A percentile compares a stretch with the other conserved stretches of the same genome.
Conservation (phyloP, 2,329 filamentous ascomycete species). For the Colletotrichum viniferum region DNA sequence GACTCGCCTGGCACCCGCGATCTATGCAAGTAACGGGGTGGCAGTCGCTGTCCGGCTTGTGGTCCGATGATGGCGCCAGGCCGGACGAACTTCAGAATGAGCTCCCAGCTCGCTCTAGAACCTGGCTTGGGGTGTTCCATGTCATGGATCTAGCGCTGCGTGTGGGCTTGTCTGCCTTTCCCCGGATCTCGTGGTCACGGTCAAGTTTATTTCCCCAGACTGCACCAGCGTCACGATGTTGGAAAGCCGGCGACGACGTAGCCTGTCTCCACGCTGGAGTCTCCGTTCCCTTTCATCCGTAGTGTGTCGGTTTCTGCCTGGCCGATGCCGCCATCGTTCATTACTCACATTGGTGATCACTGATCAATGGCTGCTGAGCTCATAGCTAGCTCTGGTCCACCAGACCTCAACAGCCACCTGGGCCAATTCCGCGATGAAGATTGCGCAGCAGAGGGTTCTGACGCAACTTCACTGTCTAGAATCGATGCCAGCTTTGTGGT, state of each 20-base stretch:
- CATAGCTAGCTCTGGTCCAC: neutral
- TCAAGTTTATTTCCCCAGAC: constrained; percentile 12
- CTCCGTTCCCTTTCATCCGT: neutral
- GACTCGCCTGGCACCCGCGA: neutral
- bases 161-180: neutral
- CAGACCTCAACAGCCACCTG: neutral
- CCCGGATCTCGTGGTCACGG: neutral
- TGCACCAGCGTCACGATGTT: neutral
- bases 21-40: neutral
- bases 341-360: neutral
- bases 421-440: neutral
- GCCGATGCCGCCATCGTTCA: neutral
- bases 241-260: neutral
- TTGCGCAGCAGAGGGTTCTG: neutral
- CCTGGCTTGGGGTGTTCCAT: neutral
- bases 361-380: neutral
- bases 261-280: neutral
- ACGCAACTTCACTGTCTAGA: neutral
- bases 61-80: constrained; percentile 10
- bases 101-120: neutral
- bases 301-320: neutral
- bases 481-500: neutral
- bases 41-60: neutral
- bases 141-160: neutral
- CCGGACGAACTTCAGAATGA: neutral